Base-by-base conservation (phyloP, 2,329 filamentous ascomycete genomes). In the Lachnellula cervina region DNA sequence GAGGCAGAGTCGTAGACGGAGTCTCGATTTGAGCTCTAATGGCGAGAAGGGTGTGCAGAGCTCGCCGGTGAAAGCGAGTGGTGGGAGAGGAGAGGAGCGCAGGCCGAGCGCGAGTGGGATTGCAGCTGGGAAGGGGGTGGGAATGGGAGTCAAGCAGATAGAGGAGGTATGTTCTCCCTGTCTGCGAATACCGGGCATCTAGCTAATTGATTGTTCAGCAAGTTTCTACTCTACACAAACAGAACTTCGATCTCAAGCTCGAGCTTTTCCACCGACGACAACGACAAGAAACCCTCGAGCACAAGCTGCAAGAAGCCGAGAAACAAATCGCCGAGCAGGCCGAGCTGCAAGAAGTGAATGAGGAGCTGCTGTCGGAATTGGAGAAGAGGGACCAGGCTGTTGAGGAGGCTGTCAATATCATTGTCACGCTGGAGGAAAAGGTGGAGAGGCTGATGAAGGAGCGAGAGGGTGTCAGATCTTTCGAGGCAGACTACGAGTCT, bases 161-260 rank as follows among this genome's bases (percentile, higher is more conserved):
- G 86, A 89, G 68, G 76, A 83, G 72, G 82, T 85, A 71, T 54
- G 76, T 59, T 32, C 45, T 9, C 19, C 19, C 56, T 19, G 47
- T n/a, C 6, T 32, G n/a, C 28, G 37, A 23, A n/a, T 55, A 6
- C 47, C 43, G 37, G 17, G 38, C 14, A 55, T 45, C 14, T 52
- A 17, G 49, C 53, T 63, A 61, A 60, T 42, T 42, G 38, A 43
- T 47, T 14, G 5, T n/a, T 19, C 49, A 87, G 79, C 81, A 84
- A 52, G 72, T 89, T 51, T 87, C 86, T 4, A 84, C 77, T 1
- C 72, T 90, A 21, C 83, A 86, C 69, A 90, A 90, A 67, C 82
- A 89, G 71, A 90, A 90, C 65, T 90, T 90, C 62, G 86, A 89
- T 62, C 76, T 90, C 43, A 90, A 90, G 69, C 75, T 90, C 34